Conservation (phyloP, 2,329 filamentous ascomycete genomes). For the Dothidotthia symphoricarpi region DNA sequence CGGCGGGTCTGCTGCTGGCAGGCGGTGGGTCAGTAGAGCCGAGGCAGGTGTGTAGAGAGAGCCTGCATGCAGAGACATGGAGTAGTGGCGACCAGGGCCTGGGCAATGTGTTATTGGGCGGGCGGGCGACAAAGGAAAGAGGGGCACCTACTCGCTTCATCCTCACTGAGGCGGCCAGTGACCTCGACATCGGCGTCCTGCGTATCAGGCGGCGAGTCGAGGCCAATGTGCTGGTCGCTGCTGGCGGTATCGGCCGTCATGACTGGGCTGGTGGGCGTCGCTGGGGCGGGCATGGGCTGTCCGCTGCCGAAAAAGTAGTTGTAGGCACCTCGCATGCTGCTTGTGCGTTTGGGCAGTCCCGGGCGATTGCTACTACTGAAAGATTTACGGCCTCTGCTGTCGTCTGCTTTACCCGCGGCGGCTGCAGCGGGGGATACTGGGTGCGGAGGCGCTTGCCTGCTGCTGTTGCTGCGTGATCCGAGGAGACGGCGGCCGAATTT, state of each 20-base stretch:
- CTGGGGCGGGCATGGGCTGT: slow-evolving; percentile 21
- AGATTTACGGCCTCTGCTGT: slow-evolving; percentile 36
- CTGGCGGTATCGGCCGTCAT: slow-evolving; percentile 24
- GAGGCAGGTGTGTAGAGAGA: slow-evolving; percentile 18
- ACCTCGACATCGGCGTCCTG: slow-evolving; percentile 21
- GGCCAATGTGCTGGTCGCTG: slow-evolving; percentile 16
- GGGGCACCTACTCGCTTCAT: slow-evolving; percentile 18
- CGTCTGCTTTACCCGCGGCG: slow-evolving; percentile 23
- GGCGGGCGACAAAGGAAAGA: slow-evolving; percentile 13
- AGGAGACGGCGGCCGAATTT: slow-evolving; percentile 38
- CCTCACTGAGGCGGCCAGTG: slow-evolving; percentile 9
- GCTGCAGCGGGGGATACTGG: slow-evolving; percentile 30
- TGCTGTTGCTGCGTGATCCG: slow-evolving; percentile 17
- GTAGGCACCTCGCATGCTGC: slow-evolving; percentile 43
- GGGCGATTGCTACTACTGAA: slow-evolving; percentile 30
- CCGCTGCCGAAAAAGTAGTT: slow-evolving; percentile 42
- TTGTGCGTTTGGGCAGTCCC: slow-evolving; percentile 37
- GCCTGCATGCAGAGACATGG: slow-evolving; percentile 18
- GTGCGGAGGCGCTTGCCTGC: slow-evolving; percentile 22
- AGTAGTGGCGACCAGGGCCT: slow-evolving; percentile 19
- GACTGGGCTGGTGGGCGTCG: slow-evolving; percentile 29
- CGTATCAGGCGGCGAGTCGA: slow-evolving; percentile 38
- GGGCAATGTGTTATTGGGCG: slow-evolving; percentile 25
- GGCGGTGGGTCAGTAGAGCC: slow-evolving; percentile 21
- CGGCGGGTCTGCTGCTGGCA: slow-evolving; percentile 21